phyloP scores from a whole-genome alignment of 140 eudicot genomes.

The Bidens hawaiensis region DNA sequence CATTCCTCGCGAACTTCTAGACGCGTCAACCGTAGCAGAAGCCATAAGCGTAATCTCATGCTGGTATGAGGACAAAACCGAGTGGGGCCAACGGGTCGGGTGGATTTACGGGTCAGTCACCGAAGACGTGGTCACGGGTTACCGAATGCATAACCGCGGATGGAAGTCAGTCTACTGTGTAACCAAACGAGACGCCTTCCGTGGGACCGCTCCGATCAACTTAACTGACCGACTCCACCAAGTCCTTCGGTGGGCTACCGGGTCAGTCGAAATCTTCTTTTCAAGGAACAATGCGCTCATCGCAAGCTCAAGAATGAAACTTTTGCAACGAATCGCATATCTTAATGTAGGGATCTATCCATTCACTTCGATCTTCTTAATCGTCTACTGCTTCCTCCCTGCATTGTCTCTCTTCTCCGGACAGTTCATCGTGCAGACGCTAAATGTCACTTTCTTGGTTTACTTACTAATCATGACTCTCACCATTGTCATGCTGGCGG shows the following conservation, averaged over 20 bases:
- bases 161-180: slow-evolving; percentile 96
- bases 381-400: slow-evolving; percentile 69
- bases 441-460: slow-evolving; percentile 64
- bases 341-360: slow-evolving; percentile 86
- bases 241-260: slow-evolving; percentile 90
- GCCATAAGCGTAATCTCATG: slow-evolving; percentile 92
- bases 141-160: slow-evolving; percentile 91
- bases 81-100: slow-evolving; percentile 96
- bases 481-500: slow-evolving; percentile 58
- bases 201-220: slow-evolving; percentile 96
- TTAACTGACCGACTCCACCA: slow-evolving; percentile 86
- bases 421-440: slow-evolving; percentile 74
- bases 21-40: slow-evolving; percentile 90
- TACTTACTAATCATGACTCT: slow-evolving; percentile 56
- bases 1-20: slow-evolving; percentile 79
- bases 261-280: slow-evolving; percentile 83
- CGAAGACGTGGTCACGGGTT: slow-evolving; percentile 93
- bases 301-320: slow-evolving; percentile 69
- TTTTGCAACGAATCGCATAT: slow-evolving; percentile 72
- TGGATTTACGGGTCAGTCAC: slow-evolving; percentile 97
- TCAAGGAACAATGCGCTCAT: slow-evolving; percentile 77
- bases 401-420: slow-evolving; percentile 84
- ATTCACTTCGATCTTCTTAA: slow-evolving; percentile 70
- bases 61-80: slow-evolving; percentile 99
- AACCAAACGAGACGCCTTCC: slow-evolving; percentile 89